Base-by-base conservation (phyloP, 768 basidiomycete genomes). In the Termitomyces sp. region DNA sequence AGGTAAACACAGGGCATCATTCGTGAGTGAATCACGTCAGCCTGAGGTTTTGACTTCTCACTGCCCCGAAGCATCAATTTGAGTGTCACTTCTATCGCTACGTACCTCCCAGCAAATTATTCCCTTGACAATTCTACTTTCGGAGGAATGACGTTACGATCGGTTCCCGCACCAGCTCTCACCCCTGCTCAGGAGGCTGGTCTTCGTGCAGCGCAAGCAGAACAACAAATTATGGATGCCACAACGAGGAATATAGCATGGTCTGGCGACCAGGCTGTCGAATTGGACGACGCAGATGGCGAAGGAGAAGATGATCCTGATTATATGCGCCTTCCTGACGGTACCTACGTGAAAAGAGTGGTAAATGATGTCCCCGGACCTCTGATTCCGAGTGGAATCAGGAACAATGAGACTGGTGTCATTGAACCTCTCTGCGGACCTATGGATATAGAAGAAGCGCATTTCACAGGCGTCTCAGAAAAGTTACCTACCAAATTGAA, bases 1-100 rank as follows among this genome's bases (percentile, higher is more conserved):
- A 77, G 53, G 67, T 93, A 2, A 74, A 87, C 44, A 87, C 91
- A 2, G 87, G 88, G 12, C 83, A 87, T 73, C 91, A 93, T 66
- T 81, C 81, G 89, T 91, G 66, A 59, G 78, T 66, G 9, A 36
- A 54, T 54, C 34, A 47, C 41, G 33, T 13, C 48, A 33, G 36
- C 7, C 18, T 50, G 57, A 11, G 20, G 20, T 31, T 20, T 41
- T n/a, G 12, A 24, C 30, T 56, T 22, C 27, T 57, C 13, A 55
- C 22, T 55, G 6, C 27, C 50, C 59, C 41, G 24, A 46, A 91
- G 90, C 4, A 84, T 94, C 57, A 83, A 85, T 65, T 70, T 93
- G 57, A 85, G 78, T 54, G 80, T 93, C 27, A 78, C 86, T 16
- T 93, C 91, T 0, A 83, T 94, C 46, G 84, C 88, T 1, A 81